Percentiles rank a stretch among this genome's conserved stretches.
These are phyloP conservation scores for Jatropha curcas DNA, from an alignment of 345 rosid species.

Conservation along the genomic window DNA sequence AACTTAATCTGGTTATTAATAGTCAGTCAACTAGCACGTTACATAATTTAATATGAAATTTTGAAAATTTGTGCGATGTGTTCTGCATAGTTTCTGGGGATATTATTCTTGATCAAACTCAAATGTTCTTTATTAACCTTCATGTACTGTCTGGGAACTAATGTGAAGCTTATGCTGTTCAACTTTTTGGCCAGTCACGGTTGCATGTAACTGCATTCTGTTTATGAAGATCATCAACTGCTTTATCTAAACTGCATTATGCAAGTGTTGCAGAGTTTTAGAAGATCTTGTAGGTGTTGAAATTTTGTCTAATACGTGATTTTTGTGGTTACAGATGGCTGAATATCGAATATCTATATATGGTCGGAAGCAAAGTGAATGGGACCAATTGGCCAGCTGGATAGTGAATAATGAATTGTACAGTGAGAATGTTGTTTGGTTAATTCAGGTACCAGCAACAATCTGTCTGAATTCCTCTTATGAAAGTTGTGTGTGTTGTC, in stretches of 20 bases:
- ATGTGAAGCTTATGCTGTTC: not conserved
- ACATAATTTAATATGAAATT: not conserved
- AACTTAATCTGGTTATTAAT: not conserved
- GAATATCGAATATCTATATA: conserved; percentile 97
- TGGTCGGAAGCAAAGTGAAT: conserved; percentile 97
- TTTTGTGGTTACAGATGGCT: conserved; percentile 77
- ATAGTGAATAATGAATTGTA: conserved; percentile 96
- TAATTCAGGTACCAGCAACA: conserved; percentile 74
- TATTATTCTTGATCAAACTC: too few relatives aligned
- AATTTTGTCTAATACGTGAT: not conserved
- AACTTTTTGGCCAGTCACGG: not conserved
- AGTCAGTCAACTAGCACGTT: not conserved
- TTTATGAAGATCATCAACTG: not conserved
- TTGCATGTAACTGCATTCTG: not conserved
- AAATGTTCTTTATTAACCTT: not conserved
- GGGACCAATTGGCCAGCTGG: conserved; percentile 99
- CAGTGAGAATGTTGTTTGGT: conserved; percentile 98
- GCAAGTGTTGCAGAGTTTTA: not conserved
- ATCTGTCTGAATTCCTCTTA: not conserved
- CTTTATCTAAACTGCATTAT: not conserved
- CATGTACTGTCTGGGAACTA: not conserved
- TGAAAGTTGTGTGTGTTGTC: not conserved
- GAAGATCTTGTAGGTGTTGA: not conserved
- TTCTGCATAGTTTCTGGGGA: not conserved
- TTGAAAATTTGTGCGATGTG: not conserved